Evolutionary conservation across 176 grass and related monocot genomes (phyloP).

Genomic region (Raddia guianensis): DNA sequence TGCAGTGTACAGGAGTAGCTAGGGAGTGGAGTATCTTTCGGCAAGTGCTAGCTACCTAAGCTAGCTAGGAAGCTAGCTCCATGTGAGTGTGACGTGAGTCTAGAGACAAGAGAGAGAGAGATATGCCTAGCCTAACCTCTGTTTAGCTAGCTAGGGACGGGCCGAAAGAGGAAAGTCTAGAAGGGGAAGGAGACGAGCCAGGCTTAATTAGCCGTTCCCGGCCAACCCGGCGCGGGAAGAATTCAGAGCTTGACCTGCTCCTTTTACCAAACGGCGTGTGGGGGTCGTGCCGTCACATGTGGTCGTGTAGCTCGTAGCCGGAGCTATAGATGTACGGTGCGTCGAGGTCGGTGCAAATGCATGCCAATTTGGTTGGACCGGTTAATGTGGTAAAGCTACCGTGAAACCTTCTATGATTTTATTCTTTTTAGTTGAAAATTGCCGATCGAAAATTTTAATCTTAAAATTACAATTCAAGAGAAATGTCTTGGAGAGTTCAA

Average conservation of each 20-base stretch:
- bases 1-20: neutral
- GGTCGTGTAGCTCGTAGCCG: neutral
- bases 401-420: too few relatives aligned
- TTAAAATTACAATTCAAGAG: too few relatives aligned
- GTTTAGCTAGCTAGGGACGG: neutral
- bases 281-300: neutral
- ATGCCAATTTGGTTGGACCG: neutral
- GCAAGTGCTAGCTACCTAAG: neutral
- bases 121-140: neutral
- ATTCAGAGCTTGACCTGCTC: neutral
- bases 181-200: neutral
- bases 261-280: neutral
- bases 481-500: too few relatives aligned
- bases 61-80: too few relatives aligned
- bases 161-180: slow-evolving; percentile 51
- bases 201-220: neutral
- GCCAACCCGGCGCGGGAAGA: neutral
- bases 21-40: neutral
- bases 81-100: slow-evolving; percentile 27
- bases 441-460: too few relatives aligned
- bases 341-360: neutral
- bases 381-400: too few relatives aligned
- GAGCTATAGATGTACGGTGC: neutral
- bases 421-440: too few relatives aligned
- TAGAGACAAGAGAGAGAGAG: too few relatives aligned